Conservation (phyloP, 139 green algal species). For the Coelastrella sp. region DNA sequence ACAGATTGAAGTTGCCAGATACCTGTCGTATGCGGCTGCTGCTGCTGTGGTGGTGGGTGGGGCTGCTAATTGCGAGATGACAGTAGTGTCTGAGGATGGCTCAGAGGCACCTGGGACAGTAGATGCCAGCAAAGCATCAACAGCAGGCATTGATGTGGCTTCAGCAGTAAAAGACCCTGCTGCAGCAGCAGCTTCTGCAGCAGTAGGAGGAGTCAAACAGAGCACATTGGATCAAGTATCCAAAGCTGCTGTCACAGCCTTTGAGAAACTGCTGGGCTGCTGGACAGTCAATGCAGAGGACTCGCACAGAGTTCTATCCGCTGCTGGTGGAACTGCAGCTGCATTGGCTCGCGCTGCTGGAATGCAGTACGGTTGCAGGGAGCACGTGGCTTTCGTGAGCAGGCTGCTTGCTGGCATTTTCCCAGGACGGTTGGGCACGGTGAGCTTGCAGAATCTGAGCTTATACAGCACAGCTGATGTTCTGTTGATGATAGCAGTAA, state of each 20-base stretch:
- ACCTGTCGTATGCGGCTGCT: background rate
- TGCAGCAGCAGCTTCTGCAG: background rate
- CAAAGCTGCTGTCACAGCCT: background rate
- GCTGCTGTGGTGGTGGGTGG: background rate
- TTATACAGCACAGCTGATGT: background rate
- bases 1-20: background rate
- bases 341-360: background rate
- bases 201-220: background rate
- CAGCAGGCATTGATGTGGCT: no score
- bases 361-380: background rate
- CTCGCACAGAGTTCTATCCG: background rate
- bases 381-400: slow-evolving; percentile 25
- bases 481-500: background rate
- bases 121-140: no score
- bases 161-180: background rate
- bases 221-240: background rate
- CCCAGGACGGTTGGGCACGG: background rate
- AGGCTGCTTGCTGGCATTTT: background rate
- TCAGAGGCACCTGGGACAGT: no score
- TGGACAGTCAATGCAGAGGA: background rate
- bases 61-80: background rate
- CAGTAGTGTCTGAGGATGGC: background rate
- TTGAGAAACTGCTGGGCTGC: background rate
- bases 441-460: background rate
- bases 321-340: background rate